phyloP scores from a whole-genome alignment of 192 early-diverging fungal species.

The Haplosporangium gracile region DNA sequence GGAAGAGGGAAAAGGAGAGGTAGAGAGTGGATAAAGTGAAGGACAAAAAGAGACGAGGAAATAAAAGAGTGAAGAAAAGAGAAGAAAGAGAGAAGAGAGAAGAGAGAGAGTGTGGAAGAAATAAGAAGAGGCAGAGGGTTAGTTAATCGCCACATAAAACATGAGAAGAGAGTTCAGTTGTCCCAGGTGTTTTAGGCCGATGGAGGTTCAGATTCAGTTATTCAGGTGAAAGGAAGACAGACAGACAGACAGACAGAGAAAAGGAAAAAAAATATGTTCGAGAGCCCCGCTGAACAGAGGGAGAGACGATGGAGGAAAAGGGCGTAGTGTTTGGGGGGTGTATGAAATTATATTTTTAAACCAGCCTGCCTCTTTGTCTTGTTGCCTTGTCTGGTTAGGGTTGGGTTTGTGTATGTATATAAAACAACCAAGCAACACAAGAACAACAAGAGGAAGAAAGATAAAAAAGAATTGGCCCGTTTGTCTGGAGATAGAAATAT shows the following conservation, averaged over 20 bases:
- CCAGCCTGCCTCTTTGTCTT: neutral
- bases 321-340: neutral
- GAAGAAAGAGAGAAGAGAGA: neutral
- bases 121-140: neutral
- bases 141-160: constrained; percentile 2
- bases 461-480: neutral
- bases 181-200: neutral
- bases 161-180: neutral
- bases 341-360: constrained; percentile 7
- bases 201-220: no score
- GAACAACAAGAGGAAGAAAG: no score
- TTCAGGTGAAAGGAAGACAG: neutral
- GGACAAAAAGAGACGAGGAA: neutral
- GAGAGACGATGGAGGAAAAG: neutral
- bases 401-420: no score
- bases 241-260: neutral
- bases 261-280: neutral
- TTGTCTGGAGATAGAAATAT: neutral
- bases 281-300: neutral
- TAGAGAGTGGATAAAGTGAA: neutral
- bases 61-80: neutral
- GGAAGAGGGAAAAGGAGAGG: neutral
- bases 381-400: neutral
- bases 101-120: neutral
- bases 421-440: no score